Conservation (phyloP, 495 filamentous ascomycete species). For the Daldinia grandis region DNA sequence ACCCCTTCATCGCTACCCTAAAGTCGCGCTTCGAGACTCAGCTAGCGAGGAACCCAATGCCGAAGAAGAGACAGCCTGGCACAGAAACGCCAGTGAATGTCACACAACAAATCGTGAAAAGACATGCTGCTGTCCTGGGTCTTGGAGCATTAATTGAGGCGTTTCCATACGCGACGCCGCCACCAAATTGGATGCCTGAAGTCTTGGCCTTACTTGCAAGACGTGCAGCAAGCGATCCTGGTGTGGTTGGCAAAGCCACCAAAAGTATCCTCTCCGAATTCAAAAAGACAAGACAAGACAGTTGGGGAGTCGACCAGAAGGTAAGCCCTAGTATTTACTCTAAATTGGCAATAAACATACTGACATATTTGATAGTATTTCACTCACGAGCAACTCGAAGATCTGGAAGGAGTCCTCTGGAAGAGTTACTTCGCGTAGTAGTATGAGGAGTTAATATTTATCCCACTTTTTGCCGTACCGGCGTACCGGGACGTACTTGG, state of each 20-base stretch:
- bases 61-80: slow-evolving; percentile 71
- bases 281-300: slow-evolving; percentile 99
- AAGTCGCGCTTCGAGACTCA: slow-evolving; percentile 81
- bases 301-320: slow-evolving; percentile 97
- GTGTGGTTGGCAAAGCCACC: slow-evolving; percentile 96
- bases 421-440: slow-evolving; percentile 96
- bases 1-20: slow-evolving; percentile 75
- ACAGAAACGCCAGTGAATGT: slow-evolving; percentile 84
- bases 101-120: slow-evolving; percentile 76
- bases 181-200: slow-evolving; percentile 92
- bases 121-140: slow-evolving; percentile 92
- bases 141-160: slow-evolving; percentile 91
- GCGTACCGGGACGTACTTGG: neutral
- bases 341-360: slow-evolving; percentile 5
- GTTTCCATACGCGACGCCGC: slow-evolving; percentile 96
- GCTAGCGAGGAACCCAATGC: slow-evolving; percentile 82
- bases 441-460: neutral
- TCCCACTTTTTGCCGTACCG: neutral
- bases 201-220: slow-evolving; percentile 86
- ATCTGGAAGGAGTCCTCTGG: slow-evolving; percentile 96
- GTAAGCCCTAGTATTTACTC: slow-evolving; percentile 56
- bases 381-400: slow-evolving; percentile 88
- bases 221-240: slow-evolving; percentile 85
- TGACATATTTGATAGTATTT: slow-evolving; percentile 74
- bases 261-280: slow-evolving; percentile 96